phyloP scores from a whole-genome alignment of 495 filamentous ascomycete genomes.

The Penicillium bialowiezense region DNA sequence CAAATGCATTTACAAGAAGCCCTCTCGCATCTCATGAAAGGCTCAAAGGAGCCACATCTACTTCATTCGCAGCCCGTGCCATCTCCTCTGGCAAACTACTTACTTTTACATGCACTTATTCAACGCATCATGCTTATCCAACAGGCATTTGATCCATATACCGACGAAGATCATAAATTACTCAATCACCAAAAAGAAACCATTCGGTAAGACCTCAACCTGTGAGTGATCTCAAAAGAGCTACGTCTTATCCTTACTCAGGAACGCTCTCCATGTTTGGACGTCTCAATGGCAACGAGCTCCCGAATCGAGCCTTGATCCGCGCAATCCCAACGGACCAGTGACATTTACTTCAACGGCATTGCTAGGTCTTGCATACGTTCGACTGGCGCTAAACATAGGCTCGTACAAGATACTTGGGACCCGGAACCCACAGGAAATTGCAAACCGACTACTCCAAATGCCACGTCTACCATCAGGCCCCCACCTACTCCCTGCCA shows the following conservation, averaged over 20 bases:
- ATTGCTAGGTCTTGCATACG: constrained; percentile 55
- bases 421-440: constrained; percentile 18
- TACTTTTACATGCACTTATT: constrained; percentile 58
- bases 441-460: constrained; percentile 12
- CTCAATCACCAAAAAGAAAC: constrained; percentile 38
- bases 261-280: constrained; percentile 52
- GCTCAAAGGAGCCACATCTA: not conserved
- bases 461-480: constrained; percentile 16
- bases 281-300: constrained; percentile 48
- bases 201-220: constrained; percentile 38
- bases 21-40: constrained; percentile 1
- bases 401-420: constrained; percentile 28
- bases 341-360: constrained; percentile 61
- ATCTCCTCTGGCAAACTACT: constrained; percentile 58
- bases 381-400: constrained; percentile 39
- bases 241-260: not conserved
- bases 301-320: constrained; percentile 40
- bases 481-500: constrained; percentile 24
- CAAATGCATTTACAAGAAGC: constrained; percentile 22
- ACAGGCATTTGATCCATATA: constrained; percentile 35
- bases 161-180: constrained; percentile 25
- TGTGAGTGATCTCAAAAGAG: constrained; percentile 27
- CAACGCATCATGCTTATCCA: constrained; percentile 58
- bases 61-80: constrained; percentile 5
- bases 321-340: constrained; percentile 44